Evolutionary conservation across 1,284 basidiomycete species (phyloP), one percentile per base, ranked within the genome.

Genomic region (Microbotryum intermedium): DNA sequence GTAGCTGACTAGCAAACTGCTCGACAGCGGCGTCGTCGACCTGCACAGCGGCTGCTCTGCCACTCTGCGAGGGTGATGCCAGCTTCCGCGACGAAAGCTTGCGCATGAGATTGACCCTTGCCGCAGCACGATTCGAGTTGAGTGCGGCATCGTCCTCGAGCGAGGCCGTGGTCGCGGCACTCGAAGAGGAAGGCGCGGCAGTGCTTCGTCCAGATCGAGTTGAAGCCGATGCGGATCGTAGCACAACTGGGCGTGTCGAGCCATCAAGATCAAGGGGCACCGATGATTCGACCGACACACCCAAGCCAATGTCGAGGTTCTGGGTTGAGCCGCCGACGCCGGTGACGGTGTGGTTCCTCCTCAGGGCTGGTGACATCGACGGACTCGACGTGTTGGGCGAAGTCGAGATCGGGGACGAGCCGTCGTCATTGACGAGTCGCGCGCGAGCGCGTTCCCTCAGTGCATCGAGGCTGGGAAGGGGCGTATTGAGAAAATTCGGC

Each of bases 51-150:
- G 57, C 57, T n/a, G 53, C 42, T 23, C 42, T 39, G 34, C 18
- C 34, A 39, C 18, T 23, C 26, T n/a, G 28, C 20, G 56, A 43
- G 1, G 62, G 58, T 16, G 28, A 30, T 3, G 56, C 67, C 21
- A 69, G 47, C n/a, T 63, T 51, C 10, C 69, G 44, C n/a, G 63
- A 61, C 8, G 64, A 67, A 1, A 71, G 51, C 49, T 71, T 71
- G 28, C 70, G 61, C 53, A 71, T 71, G 25, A 71, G 50, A 53
- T 71, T 71, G 18, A 62, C 56, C 25, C 70, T 49, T 16, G 70
- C 70, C 30, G 64, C 64, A 23, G 60, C 55, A 1, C 67, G 49
- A 42, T 68, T 61, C 16, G 54, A 43, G 20, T 29, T 44, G 23
- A 53, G 50, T 6, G 46, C 52, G n/a, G 5, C 11, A 23, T 51